Conservation (phyloP, 495 filamentous ascomycete species). For the Sabuloglossum arenarium region DNA sequence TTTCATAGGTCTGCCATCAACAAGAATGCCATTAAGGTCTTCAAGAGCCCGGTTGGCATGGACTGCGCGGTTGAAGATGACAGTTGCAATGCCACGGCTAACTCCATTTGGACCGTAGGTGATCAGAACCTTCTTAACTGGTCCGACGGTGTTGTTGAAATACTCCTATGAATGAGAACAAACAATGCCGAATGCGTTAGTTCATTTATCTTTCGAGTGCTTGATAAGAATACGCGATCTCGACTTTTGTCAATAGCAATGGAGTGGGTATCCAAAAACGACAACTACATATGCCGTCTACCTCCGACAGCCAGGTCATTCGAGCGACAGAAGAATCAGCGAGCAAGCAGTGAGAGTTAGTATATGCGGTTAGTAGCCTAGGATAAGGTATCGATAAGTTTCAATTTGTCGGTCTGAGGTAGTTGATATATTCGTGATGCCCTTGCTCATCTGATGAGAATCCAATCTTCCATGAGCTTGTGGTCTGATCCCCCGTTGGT, state of each 20-base stretch:
- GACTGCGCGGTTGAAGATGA: conserved; percentile 55
- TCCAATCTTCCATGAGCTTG: background rate
- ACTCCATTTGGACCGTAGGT: conserved; percentile 81
- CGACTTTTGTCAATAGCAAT: conserved; percentile 8
- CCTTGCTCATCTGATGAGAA: background rate
- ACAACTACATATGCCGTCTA: background rate
- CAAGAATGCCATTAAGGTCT: conserved; percentile 65
- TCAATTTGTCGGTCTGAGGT: background rate
- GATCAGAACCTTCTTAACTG: conserved; percentile 70
- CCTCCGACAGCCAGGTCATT: background rate
- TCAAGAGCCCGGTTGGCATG: conserved; percentile 63
- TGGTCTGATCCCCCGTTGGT: background rate
- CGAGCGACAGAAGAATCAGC: conserved; percentile 32
- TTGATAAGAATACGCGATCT: conserved; percentile 11
- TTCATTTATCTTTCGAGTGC: conserved; percentile 5
- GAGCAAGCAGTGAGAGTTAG: conserved; percentile 48
- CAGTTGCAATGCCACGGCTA: conserved; percentile 73
- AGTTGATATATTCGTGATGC: background rate
- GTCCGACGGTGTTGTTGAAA: conserved; percentile 69
- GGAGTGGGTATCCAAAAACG: conserved; percentile 12
- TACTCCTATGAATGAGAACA: conserved; percentile 62
- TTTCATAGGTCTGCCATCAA: conserved; percentile 83
- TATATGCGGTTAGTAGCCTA: conserved; percentile 8
- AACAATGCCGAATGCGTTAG: conserved; percentile 12
- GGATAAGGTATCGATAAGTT: background rate